Evolutionary conservation across 352 stramenopile species (phyloP), one percentile per base, ranked within the genome.

Genomic region (Blastocystis sp.): DNA sequence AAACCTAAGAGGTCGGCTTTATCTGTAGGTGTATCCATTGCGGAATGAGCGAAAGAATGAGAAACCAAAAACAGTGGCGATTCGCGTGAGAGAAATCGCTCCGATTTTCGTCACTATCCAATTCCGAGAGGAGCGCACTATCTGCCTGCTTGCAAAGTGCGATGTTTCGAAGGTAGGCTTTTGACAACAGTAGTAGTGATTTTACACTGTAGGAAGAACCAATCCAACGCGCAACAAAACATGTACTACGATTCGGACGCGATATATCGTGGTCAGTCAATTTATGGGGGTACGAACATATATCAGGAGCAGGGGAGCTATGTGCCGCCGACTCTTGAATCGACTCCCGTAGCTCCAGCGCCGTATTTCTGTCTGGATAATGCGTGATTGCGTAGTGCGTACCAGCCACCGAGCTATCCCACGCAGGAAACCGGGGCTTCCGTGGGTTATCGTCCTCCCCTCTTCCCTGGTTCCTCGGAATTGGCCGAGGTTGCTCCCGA

Each of bases 371-470:
- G 28, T 65, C 1, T 38, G 28, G 38, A 24, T 65, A n/a, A 45
- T 63, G 19, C 66, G 4, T 81, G 28, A 65, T 21, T 63, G 1
- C 28, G 34, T 6, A 81, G 45, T 34, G 71, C 48, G 66, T 81
- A 81, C 43, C 71, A 81, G n/a, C 71, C 71, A 14, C 71, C 71
- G 24, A 65, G 17, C 28, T 21, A 21, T 19, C n/a, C 28, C 21
- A 54, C 43, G 3, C 21, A 64, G 14, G 21, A n/a, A 65, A 71
- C 17, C 40, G 24, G 24, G 24, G 17, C 71, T 14, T 45, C 64
- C n/a, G 71, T 81, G 48, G 71, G 71, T 43, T 81, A 81, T 64
- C 71, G 71, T n/a, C 71, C 71, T 52, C 71, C 71, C 24, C 60
- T 81, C 14, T 81, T 81, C 60, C 71, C 71, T 38, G 71, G 71